Evolutionary conservation across 139 green algal species (phyloP).

Genomic region (Cymbomonas tetramitiformis): DNA sequence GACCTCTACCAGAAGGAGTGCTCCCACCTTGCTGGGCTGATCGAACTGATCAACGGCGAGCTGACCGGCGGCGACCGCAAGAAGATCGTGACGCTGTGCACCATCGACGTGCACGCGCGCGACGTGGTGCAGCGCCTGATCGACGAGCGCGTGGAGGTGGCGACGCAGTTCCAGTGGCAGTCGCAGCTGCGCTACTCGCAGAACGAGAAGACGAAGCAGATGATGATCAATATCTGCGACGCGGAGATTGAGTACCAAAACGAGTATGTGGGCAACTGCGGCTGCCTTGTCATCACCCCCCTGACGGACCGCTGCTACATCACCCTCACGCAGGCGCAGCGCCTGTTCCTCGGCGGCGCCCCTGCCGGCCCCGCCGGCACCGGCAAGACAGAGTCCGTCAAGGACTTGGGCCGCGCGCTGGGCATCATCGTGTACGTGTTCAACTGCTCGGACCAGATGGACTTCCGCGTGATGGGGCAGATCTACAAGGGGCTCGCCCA

Average conservation of each 20-base stretch:
- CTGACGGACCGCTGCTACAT: slow-evolving; percentile 91
- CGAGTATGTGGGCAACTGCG: slow-evolving; percentile 85
- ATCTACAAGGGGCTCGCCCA: slow-evolving; percentile 85
- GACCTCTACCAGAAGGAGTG: slow-evolving; percentile 32
- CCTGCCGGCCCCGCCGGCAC: slow-evolving; percentile 68
- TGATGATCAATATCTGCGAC: slow-evolving; percentile 73
- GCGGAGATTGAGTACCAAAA: slow-evolving; percentile 74
- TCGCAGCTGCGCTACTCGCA: slow-evolving; percentile 73
- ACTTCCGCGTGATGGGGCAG: slow-evolving; percentile 71
- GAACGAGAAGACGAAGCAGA: slow-evolving; percentile 57
- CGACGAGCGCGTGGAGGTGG: slow-evolving; percentile 66
- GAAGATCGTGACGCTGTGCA: slow-evolving; percentile 88
- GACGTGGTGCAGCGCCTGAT: slow-evolving; percentile 73
- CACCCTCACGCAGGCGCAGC: slow-evolving; percentile 79
- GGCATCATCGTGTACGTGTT: slow-evolving; percentile 83
- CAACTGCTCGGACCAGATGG: slow-evolving; percentile 90
- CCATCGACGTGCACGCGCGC: slow-evolving; percentile 79
- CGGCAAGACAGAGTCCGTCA: slow-evolving; percentile 81
- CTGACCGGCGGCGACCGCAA: slow-evolving; percentile 64
- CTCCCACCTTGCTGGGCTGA: slow-evolving; percentile 59
- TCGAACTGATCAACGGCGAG: slow-evolving; percentile 67
- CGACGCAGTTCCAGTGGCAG: slow-evolving; percentile 55
- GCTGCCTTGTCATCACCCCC: slow-evolving; percentile 85
- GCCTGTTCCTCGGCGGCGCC: slow-evolving; percentile 67
- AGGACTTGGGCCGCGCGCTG: slow-evolving; percentile 67